Base-by-base conservation (phyloP, 1,139 yeast genomes). In the Pichia sp. region DNA sequence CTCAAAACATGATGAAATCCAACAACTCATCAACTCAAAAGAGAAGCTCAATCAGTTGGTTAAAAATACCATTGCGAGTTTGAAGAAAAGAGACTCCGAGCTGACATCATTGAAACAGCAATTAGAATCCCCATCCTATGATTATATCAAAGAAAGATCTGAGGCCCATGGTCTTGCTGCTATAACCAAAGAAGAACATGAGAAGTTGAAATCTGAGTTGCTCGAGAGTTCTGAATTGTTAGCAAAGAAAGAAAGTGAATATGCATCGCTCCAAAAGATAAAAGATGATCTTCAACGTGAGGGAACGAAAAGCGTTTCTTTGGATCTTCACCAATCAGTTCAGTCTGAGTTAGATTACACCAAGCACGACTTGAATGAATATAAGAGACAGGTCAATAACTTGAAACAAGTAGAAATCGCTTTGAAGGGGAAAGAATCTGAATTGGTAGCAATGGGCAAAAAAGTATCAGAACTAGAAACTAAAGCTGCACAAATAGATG, bases 141-240 rank as follows among this genome's bases (percentile, higher is more conserved):
- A 63, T 7, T 64, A 61, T 29, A 34, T 69, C 58, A 54, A 62
- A 0, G 58, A 64, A 8, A 70, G 67, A 50, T 72, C 74, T 2
- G 47, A 49, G 1, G 47, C 51, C 3, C 57, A 64, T 15, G 69
- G 68, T 4, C 49, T 64, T 19, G 63, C 66, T 13, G 60, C 66
- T 11, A 47, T 81, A 16, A 60, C 75, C 11, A 52, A 60, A 5
- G 59, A 55, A 7, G 72, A 72, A 34, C 61, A 65, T 46, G 58
- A 62, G 1, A 45, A 44, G 5, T 15, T 61, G 26, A 53, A 47
- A 10, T 36, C 45, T 11, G 51, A 59, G 40, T 42, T 59, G n/a
- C 2, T 42, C 8, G 45, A 46, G 13, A 52, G 32, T 23, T 8
- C 51, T 6, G 23, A 41, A 5, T 51, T 45, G 4, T 45, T 59